A percentile compares a stretch with the other conserved stretches of the same genome.
Evolutionary conservation across 2,329 filamentous ascomycete genomes (phyloP).

Genomic region (Diaporthe ampelina): DNA sequence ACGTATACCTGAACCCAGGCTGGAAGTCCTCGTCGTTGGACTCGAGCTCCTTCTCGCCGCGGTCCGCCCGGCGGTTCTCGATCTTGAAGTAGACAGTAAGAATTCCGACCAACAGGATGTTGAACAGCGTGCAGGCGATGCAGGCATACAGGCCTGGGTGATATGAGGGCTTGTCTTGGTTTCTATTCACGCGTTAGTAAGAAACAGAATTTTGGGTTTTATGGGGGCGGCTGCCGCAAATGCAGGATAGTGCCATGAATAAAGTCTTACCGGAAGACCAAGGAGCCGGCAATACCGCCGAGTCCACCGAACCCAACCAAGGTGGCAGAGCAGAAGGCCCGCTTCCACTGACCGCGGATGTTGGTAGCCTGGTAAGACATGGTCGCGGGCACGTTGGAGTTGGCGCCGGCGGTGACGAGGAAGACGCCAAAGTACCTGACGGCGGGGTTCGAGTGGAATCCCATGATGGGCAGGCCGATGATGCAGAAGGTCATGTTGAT

Average conservation of each 20-base stretch:
- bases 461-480: constrained; percentile 80
- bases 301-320: constrained; percentile 83
- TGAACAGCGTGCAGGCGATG: constrained; percentile 64
- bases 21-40: constrained; percentile 58
- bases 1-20: constrained; percentile 58
- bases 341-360: constrained; percentile 90
- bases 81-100: constrained; percentile 58
- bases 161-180: constrained; percentile 67
- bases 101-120: constrained; percentile 59
- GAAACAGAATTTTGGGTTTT: background rate
- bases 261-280: constrained; percentile 73
- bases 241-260: background rate
- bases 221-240: background rate
- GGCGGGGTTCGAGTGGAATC: constrained; percentile 68
- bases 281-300: constrained; percentile 81
- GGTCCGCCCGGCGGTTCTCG: constrained; percentile 65
- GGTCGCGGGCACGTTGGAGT: constrained; percentile 80
- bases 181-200: constrained; percentile 34
- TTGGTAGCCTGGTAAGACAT: constrained; percentile 91
- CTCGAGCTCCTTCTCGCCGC: constrained; percentile 67
- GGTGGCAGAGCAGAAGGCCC: constrained; percentile 82
- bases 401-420: constrained; percentile 81
- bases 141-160: constrained; percentile 68
- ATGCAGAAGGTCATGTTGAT: constrained; percentile 76
- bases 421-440: constrained; percentile 83